Percentiles rank a stretch among this genome's conserved stretches.
Evolutionary conservation across 140 eudicot species (phyloP).

Genomic region (Oenanthe javanica): DNA sequence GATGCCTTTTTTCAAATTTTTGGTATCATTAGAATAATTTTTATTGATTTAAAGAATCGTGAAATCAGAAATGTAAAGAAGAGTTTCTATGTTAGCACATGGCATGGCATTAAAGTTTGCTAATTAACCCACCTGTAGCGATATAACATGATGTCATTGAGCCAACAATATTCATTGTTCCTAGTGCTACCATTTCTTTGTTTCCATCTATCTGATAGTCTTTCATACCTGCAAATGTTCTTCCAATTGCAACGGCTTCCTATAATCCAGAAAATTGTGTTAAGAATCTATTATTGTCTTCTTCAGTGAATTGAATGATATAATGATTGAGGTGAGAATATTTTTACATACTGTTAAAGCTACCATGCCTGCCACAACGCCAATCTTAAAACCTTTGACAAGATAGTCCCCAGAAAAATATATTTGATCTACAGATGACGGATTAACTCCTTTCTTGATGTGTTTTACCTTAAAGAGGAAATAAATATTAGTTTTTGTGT

Average conservation of each 20-base stretch:
- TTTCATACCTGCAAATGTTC: conserved; percentile 79
- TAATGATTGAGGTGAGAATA: not conserved
- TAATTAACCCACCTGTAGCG: conserved; percentile 45
- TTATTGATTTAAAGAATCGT: not conserved
- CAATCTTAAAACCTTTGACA: conserved; percentile 57
- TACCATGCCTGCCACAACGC: conserved; percentile 62
- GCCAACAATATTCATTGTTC: conserved; percentile 74
- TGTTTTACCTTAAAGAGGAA: no score
- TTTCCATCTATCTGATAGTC: conserved; percentile 74
- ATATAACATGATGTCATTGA: conserved; percentile 76
- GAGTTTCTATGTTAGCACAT: not conserved
- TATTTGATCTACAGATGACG: conserved; percentile 38
- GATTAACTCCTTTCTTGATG: conserved; percentile 58
- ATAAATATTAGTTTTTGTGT: not conserved
- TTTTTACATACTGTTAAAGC: conserved; percentile 52
- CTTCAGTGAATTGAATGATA: not conserved
- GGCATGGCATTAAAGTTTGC: not conserved
- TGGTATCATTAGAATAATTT: not conserved
- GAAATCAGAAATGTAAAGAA: not conserved
- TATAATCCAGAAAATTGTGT: conserved; percentile 9
- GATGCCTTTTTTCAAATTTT: not conserved
- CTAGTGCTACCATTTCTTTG: conserved; percentile 84
- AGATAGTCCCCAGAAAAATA: conserved; percentile 48
- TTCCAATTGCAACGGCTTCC: conserved; percentile 87
- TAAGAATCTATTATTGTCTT: no score